These are phyloP conservation scores for Nepenthes mirabilis DNA, from an alignment of 148 eudicot species.

Conservation along the genomic window DNA sequence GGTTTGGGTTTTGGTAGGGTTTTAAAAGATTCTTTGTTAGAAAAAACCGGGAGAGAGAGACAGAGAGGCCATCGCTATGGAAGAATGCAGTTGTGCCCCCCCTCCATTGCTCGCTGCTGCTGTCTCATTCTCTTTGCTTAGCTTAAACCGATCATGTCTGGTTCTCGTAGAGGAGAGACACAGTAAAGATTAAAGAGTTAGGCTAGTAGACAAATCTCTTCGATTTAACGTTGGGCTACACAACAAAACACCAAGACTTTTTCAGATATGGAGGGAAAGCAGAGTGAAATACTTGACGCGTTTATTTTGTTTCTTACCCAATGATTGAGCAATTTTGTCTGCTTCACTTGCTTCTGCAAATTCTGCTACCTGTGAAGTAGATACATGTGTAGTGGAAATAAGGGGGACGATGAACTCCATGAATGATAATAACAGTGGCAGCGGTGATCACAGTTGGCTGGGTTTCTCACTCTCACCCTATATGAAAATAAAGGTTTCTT, in stretches of 20 bases:
- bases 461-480: slow-evolving; percentile 57
- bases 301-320: slow-evolving; percentile 21
- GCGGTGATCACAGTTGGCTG: slow-evolving; percentile 30
- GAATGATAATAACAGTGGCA: slow-evolving; percentile 17
- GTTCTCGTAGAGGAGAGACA: slow-evolving; percentile 1
- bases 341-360: background rate
- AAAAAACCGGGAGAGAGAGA: no score
- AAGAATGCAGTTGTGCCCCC: slow-evolving; percentile 22
- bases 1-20: no score
- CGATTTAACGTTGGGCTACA: slow-evolving; percentile 5
- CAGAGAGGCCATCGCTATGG: slow-evolving; percentile 38
- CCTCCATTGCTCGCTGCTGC: slow-evolving; percentile 19
- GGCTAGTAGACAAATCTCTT: background rate
- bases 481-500: slow-evolving; percentile 25
- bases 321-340: slow-evolving; percentile 16
- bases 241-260: slow-evolving; percentile 5
- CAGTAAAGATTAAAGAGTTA: background rate
- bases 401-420: slow-evolving; percentile 28
- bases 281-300: slow-evolving; percentile 5
- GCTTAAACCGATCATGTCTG: slow-evolving; percentile 15
- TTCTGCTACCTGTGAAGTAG: background rate
- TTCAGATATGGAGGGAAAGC: background rate
- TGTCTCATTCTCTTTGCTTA: slow-evolving; percentile 47
- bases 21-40: no score
- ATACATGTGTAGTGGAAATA: background rate